Evolutionary conservation across 306 rosid species (phyloP).

Genomic region (Cicer bijugum): DNA sequence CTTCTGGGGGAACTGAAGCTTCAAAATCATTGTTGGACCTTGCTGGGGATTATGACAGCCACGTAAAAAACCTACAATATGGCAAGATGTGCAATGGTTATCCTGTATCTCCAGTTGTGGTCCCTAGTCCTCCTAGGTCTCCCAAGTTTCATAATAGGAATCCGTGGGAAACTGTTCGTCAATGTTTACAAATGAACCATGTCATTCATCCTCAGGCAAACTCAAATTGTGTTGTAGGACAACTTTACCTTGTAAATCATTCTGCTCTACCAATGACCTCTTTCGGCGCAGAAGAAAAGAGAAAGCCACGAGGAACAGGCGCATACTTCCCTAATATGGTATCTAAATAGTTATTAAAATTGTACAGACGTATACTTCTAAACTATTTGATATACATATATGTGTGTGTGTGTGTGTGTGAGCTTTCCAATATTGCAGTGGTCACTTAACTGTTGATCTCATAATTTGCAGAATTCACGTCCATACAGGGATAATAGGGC

Average conservation of each 20-base stretch:
- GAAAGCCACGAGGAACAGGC: conserved; percentile 71
- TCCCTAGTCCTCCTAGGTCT: conserved; percentile 65
- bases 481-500: conserved; percentile 56
- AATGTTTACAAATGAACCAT: conserved; percentile 50
- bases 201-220: conserved; percentile 53
- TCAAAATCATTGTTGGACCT: conserved; percentile 66
- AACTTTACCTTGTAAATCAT: conserved; percentile 52
- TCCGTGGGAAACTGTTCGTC: conserved; percentile 60
- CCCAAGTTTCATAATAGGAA: conserved; percentile 57
- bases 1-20: conserved; percentile 51
- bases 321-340: conserved; percentile 81
- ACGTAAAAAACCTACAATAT: conserved; percentile 60
- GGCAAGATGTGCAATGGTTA: conserved; percentile 59
- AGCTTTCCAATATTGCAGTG: conserved; percentile 9
- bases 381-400: conserved; percentile 14
- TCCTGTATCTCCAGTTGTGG: conserved; percentile 50
- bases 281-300: conserved; percentile 61
- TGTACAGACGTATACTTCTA: conserved; percentile 3
- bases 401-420: not conserved
- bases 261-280: conserved; percentile 48
- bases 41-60: conserved; percentile 72
- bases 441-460: conserved; percentile 45
- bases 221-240: conserved; percentile 57
- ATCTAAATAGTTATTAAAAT: conserved; percentile 39
- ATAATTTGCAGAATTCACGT: conserved; percentile 59